Evolutionary conservation across 331 rosid genomes (phyloP), one percentile per base, ranked within the genome.

Genomic region (Acacia concinna): DNA sequence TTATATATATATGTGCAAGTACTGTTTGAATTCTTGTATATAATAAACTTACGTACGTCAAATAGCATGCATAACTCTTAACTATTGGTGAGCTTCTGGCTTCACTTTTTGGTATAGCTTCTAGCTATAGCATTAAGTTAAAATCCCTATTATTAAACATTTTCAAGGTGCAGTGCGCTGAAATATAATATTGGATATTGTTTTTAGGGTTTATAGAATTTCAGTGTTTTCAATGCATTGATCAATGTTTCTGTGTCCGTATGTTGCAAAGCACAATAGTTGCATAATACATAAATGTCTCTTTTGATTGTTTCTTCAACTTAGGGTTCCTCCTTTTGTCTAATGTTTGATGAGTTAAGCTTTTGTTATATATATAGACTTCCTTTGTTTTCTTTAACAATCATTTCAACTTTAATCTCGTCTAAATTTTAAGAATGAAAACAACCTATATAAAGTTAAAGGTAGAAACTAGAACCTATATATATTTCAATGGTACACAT

Each of bases 1-100:
- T n/a, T n/a, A n/a, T n/a, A 43, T 14, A 43, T 41, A 54, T 23
- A 23, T 51, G 8, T n/a, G 8, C 21, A 21, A 54, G 73, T 23
- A 56, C n/a, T 79, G 70, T 68, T 56, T 73, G 71, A 87, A 78
- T 86, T 88, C 75, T 67, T 90, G 96, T 87, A 92, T 88, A 92
- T 90, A 79, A 85, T 84, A 88, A 88, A 84, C 28, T 32, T 56
- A 56, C 14, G 63, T 56, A 23, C 63, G 7, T 69, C 20, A 67
- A 83, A 46, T 66, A 76, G 64, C 44, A 64, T 34, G 35, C 79
- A 74, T 82, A 83, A 87, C 74, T 75, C 64, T 81, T 66, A 85
- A 79, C 84, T 71, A 40, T 47, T 84, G 80, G 52, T 75, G 83
- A 75, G 81, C 46, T 67, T 84, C 71, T 75, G 14, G 76, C 82